Evolutionary conservation across 495 filamentous ascomycete genomes (phyloP), one percentile per base, ranked within the genome.

Genomic region (Niebla homalea): DNA sequence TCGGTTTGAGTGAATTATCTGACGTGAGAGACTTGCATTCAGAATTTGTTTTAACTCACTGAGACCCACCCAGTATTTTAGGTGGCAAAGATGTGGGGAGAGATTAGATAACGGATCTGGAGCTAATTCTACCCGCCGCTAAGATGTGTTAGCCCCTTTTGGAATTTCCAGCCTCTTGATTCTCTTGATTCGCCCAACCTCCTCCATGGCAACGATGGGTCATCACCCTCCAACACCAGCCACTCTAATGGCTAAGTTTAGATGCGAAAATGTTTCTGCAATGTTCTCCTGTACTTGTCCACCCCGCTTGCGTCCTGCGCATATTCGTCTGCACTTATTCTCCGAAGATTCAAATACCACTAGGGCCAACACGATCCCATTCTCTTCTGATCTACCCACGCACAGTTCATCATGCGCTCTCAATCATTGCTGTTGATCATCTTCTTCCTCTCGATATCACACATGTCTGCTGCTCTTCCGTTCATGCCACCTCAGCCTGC

Each of bases 391-490:
- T 40, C 23, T 18, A 35, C 18, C 4, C 47, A 23, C 32, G 12
- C n/a, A 23, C 47, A 32, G 20, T 22, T 21, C 12, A 20, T 26
- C 20, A 49, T 49, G 47, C 47, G 21, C 19, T 39, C 37, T 5
- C 25, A 23, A 40, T 14, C 25, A 11, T 32, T 19, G 35, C 37
- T 51, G 26, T 35, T 36, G 23, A 20, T 52, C 37, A 22, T 20
- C 5, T 37, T 21, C n/a, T 36, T 18, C 15, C 48, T 26, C 25
- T 39, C 36, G 29, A 19, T 48, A 15, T 16, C 21, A 16, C 22
- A 21, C 15, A 21, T 50, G 3, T 50, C 46, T n/a, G 37, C 49
- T 44, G 46, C 55, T 19, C 29, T 60, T 3, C 49, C 51, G 21
- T 41, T 52, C 21, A 46, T 22, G 19, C 20, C 42, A 7, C 38